Evolutionary conservation across 2,329 filamentous ascomycete species (phyloP), one percentile per base, ranked within the genome.

Genomic region (Waltergamsia citrina): DNA sequence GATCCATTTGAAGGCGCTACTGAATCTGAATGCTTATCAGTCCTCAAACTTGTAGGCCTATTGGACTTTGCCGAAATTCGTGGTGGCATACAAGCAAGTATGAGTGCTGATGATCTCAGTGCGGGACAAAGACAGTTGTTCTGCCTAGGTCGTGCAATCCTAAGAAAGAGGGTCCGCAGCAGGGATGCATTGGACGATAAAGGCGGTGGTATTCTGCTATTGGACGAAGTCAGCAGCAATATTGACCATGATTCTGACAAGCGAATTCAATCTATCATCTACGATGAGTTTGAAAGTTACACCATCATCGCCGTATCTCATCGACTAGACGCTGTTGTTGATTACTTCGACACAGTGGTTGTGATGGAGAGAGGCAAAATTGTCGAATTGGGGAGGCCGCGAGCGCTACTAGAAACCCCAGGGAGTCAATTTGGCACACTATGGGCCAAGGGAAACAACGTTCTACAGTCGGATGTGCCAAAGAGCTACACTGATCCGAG

Each of bases 51-150:
- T 0, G 54, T 67, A 3, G 47, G 47, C 0, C 46, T 67, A 1
- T 53, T 50, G 20, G 26, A 33, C 0, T 51, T 60, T 9, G 44
- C 63, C 1, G 30, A 45, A 1, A 47, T 52, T 4, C 44, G 49
- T 4, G 60, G 59, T 4, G 59, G 60, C 1, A 40, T 65, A 0
- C 40, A 45, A 3, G 47, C 48, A 0, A 42, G 38, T 3, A 62
- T 79, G 41, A 57, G 60, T n/a, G 53, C 63, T 3, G 59, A 69
- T 6, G 56, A 61, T 33, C 56, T 78, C 6, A 69, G 64, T 5
- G 65, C 69, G 22, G 78, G 78, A 0, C 77, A 82, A 49, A 67
- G 66, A 29, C 78, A 82, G 44, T 60, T 82, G 0, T 78, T 83
- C 43, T 75, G 68, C 41, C 62, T 83, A 2, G 76, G 71, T 0